These are phyloP conservation scores for Aspergillaceae sp. DNA, from an alignment of 2,329 filamentous ascomycete species.

Conservation along the genomic window DNA sequence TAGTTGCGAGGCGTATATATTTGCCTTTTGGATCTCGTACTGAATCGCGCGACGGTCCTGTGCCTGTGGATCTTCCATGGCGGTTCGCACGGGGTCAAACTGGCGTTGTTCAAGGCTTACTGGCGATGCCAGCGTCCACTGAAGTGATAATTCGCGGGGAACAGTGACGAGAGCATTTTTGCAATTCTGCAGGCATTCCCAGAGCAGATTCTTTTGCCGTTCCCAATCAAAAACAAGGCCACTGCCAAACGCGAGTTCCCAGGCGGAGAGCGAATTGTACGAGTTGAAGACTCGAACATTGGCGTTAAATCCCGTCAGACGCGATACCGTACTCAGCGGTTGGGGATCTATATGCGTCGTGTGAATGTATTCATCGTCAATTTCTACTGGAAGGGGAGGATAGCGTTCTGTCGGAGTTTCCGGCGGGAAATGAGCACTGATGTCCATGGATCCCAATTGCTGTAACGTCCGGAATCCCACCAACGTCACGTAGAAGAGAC, in stretches of 20 bases:
- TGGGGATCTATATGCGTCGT: constrained; percentile 62
- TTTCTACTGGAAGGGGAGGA: constrained; percentile 68
- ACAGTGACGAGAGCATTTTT: constrained; percentile 61
- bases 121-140: constrained; percentile 29
- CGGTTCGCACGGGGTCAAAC: neutral
- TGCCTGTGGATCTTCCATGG: constrained; percentile 20
- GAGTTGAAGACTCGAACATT: constrained; percentile 71
- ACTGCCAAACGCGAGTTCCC: constrained; percentile 74
- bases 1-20: constrained; percentile 74
- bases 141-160: constrained; percentile 59
- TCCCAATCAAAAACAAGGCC: constrained; percentile 67
- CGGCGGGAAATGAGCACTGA: constrained; percentile 66
- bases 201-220: constrained; percentile 64
- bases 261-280: constrained; percentile 68
- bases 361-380: constrained; percentile 76
- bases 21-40: constrained; percentile 85
- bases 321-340: constrained; percentile 57
- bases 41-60: constrained; percentile 45
- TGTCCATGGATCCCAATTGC: constrained; percentile 64
- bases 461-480: constrained; percentile 68
- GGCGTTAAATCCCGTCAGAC: constrained; percentile 71
- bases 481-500: constrained; percentile 75
- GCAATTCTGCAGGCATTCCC: constrained; percentile 60
- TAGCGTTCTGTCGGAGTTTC: constrained; percentile 67
- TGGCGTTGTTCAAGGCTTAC: neutral